Evolutionary conservation across 1,284 basidiomycete species (phyloP).

Genomic region (Cerrena zonata): DNA sequence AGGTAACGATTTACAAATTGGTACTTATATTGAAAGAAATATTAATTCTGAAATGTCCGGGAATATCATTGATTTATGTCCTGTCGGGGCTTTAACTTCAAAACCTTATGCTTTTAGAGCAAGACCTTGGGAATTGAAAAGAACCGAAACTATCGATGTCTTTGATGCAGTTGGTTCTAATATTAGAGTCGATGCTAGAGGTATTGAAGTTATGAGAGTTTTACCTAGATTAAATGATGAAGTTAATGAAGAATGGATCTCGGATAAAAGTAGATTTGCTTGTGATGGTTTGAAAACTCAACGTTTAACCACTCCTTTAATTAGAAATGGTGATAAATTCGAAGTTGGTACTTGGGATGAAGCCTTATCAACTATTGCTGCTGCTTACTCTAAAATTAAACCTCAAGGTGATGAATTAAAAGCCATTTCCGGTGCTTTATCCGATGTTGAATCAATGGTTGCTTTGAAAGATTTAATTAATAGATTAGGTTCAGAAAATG

Average conservation of each 20-base stretch:
- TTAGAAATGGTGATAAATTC: conserved; percentile 90
- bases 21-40: conserved; percentile 95
- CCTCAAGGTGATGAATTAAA: conserved; percentile 95
- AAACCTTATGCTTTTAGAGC: conserved; percentile 98
- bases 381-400: conserved; percentile 75
- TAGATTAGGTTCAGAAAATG: conserved; percentile 92
- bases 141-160: conserved; percentile 96
- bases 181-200: conserved; percentile 93
- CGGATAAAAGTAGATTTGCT: conserved; percentile 96
- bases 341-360: conserved; percentile 91
- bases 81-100: conserved; percentile 94
- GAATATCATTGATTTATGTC: conserved; percentile 95
- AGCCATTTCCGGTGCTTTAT: conserved; percentile 87
- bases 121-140: conserved; percentile 97
- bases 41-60: conserved; percentile 97
- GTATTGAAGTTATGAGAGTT: conserved; percentile 94
- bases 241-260: conserved; percentile 99
- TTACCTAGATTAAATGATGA: conserved; percentile 96
- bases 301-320: conserved; percentile 86
- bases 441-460: conserved; percentile 91
- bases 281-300: conserved; percentile 96
- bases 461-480: conserved; percentile 93
- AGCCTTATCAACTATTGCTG: conserved; percentile 74
- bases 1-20: conserved; percentile 98
- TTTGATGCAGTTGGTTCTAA: conserved; percentile 97